Evolutionary conservation across 2,329 filamentous ascomycete species (phyloP), one percentile per base, ranked within the genome.

Genomic region (Epichloe baconii): DNA sequence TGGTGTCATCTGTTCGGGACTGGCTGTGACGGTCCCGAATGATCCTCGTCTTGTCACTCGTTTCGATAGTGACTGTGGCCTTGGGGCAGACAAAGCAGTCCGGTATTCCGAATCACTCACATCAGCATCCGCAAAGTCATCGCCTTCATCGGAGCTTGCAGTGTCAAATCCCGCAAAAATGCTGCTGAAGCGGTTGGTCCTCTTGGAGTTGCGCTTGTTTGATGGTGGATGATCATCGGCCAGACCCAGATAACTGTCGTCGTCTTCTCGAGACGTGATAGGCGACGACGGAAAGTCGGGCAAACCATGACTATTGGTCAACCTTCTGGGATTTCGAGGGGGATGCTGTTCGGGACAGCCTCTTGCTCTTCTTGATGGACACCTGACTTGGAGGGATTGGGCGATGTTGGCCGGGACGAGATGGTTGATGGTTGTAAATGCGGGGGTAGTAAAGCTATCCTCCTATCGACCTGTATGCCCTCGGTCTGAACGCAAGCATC

Each of bases 81-180:
- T 76, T 0, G 82, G 83, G 0, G 82, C 81, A 11, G 80, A 81
- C 15, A 86, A 68, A 2, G 79, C 79, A 5, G 82, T 86, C 52
- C 77, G 73, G 64, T 77, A 86, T 58, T 88, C 84, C 2, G 77
- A 76, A 57, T 87, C 85, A 58, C 79, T 84, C 54, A 78, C 55
- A 47, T 85, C 80, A 4, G 65, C 71, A 53, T 83, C 79, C 34
- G 66, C 71, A 64, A 82, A 82, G 31, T 84, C 80, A 41, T 83
- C 80, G 3, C 63, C 72, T 51, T 86, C 83, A 44, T 82, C 82
- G 7, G 83, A 83, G 60, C 81, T 88, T 44, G 73, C 75, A 12
- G 79, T 80, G 45, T 91, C 86, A 57, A 94, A 93, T 0, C 87
- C 87, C 35, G 87, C 86, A 66, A 93, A 93, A n/a, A 94, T 71